Conservation (phyloP, 2,329 filamentous ascomycete genomes). For the Pestalotiopsis sp. region DNA sequence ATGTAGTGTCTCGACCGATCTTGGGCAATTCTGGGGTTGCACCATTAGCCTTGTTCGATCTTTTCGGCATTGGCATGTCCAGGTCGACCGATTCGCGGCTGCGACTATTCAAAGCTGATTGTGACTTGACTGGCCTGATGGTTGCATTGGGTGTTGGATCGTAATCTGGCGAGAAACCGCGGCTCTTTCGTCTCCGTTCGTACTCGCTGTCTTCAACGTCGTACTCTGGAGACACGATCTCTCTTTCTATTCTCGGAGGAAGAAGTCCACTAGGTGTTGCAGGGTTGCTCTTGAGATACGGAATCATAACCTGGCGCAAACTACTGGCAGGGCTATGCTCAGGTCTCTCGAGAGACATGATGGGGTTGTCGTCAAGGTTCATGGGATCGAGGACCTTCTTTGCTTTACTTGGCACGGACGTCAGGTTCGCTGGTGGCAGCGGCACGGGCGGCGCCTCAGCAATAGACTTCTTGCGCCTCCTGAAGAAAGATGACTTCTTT, state of each 20-base stretch:
- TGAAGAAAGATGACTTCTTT: constrained; percentile 96
- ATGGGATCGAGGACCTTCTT: constrained; percentile 26
- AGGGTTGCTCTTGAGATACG: constrained; percentile 59
- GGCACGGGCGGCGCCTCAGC: constrained; percentile 67
- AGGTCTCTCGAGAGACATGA: constrained; percentile 33
- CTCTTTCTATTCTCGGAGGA: constrained; percentile 25
- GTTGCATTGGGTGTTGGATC: constrained; percentile 71
- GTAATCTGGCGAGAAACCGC: constrained; percentile 75
- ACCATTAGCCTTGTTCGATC: constrained; percentile 25
- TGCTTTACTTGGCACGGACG: constrained; percentile 11
- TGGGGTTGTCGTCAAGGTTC: constrained; percentile 32
- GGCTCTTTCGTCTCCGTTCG: constrained; percentile 26
- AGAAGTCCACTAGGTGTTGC: constrained; percentile 19
- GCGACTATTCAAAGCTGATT: constrained; percentile 36
- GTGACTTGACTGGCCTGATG: constrained; percentile 65
- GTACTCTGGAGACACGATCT: constrained; percentile 18
- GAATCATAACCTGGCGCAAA: constrained; percentile 83
- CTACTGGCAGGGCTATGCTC: constrained; percentile 74
- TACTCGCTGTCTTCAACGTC: constrained; percentile 22
- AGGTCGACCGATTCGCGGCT: constrained; percentile 23
- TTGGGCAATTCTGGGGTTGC: constrained; percentile 25
- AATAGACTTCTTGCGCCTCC: constrained; percentile 88
- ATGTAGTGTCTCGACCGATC: constrained; percentile 42
- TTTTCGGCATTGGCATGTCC: constrained; percentile 20
- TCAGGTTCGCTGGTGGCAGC: constrained; percentile 26